A percentile compares a stretch with the other conserved stretches of the same genome.
phyloP scores from a whole-genome alignment of 345 rosid species.

The Chamaenerion angustifolium region DNA sequence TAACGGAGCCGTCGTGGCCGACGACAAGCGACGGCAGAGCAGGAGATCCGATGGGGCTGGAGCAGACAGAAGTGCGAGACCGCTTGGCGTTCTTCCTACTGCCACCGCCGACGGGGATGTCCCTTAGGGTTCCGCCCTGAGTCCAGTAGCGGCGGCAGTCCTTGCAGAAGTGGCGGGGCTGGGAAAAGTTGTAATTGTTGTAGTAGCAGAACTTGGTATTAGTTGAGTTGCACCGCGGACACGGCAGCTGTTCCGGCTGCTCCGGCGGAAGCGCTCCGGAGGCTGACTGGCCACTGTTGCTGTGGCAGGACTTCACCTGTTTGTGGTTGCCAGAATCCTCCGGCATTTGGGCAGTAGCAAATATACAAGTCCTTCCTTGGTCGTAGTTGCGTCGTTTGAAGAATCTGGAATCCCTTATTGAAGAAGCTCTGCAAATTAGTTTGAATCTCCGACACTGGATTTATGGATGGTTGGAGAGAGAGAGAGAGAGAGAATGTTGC shows the following conservation, averaged over 20 bases:
- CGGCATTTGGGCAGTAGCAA: background rate
- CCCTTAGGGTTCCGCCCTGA: slow-evolving; percentile 89
- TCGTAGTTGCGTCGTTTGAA: too few relatives aligned
- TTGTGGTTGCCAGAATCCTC: slow-evolving; percentile 27
- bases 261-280: slow-evolving; percentile 21
- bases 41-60: slow-evolving; percentile 35
- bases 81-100: slow-evolving; percentile 79
- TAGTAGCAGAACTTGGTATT: slow-evolving; percentile 92
- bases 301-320: slow-evolving; percentile 10
- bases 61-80: slow-evolving; percentile 29
- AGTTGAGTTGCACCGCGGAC: slow-evolving; percentile 88
- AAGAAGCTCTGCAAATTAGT: background rate
- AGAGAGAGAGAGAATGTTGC: slow-evolving; percentile 2
- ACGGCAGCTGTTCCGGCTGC: slow-evolving; percentile 78
- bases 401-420: too few relatives aligned
- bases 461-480: slow-evolving; percentile 4
- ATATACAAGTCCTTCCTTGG: too few relatives aligned
- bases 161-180: slow-evolving; percentile 97
- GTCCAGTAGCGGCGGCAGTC: slow-evolving; percentile 98
- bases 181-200: slow-evolving; percentile 92
- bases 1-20: slow-evolving; percentile 12
- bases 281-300: slow-evolving; percentile 11
- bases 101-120: slow-evolving; percentile 91
- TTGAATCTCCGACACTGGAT: background rate
- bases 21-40: slow-evolving; percentile 33